phyloP scores from a whole-genome alignment of 371 early-diverging fungal genomes.

The Apophysomyces variabilis region DNA sequence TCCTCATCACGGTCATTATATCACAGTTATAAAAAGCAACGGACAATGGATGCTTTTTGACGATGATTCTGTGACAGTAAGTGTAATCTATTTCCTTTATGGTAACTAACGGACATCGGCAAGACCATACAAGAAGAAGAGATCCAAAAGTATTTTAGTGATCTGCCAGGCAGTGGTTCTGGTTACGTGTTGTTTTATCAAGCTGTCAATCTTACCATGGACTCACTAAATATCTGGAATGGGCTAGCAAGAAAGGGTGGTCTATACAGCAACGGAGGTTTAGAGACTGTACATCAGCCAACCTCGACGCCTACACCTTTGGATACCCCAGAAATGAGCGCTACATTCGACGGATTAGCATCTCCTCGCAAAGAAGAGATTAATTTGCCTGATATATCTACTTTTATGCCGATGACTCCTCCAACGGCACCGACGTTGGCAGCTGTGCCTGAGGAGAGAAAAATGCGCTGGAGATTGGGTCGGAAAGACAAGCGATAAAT shows the following conservation, averaged over 20 bases:
- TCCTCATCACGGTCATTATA: slow-evolving; percentile 97
- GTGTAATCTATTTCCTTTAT: slow-evolving; percentile 3
- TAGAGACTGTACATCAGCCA: slow-evolving; percentile 7
- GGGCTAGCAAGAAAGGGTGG: slow-evolving; percentile 21
- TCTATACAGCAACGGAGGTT: slow-evolving; percentile 18
- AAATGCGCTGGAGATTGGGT: slow-evolving; percentile 38
- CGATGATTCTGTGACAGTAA: slow-evolving; percentile 89
- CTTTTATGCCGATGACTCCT: not conserved
- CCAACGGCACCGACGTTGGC: slow-evolving; percentile 12
- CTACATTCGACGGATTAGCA: not conserved
- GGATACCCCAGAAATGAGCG: not conserved
- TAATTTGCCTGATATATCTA: not conserved
- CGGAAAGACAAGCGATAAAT: slow-evolving; percentile 27
- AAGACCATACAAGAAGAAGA: slow-evolving; percentile 78
- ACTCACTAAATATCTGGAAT: slow-evolving; percentile 34
- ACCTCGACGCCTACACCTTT: slow-evolving; percentile 6
- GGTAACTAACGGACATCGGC: not conserved
- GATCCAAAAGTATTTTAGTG: slow-evolving; percentile 84
- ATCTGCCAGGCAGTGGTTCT: slow-evolving; percentile 77
- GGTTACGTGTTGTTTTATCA: slow-evolving; percentile 88
- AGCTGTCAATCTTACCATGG: slow-evolving; percentile 55
- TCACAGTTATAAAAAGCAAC: slow-evolving; percentile 85
- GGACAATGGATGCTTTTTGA: slow-evolving; percentile 94
- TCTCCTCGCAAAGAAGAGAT: slow-evolving; percentile 1
- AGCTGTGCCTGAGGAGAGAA: slow-evolving; percentile 33